Evolutionary conservation across 148 eudicot genomes (phyloP).

Genomic region (Silene uniflora): DNA sequence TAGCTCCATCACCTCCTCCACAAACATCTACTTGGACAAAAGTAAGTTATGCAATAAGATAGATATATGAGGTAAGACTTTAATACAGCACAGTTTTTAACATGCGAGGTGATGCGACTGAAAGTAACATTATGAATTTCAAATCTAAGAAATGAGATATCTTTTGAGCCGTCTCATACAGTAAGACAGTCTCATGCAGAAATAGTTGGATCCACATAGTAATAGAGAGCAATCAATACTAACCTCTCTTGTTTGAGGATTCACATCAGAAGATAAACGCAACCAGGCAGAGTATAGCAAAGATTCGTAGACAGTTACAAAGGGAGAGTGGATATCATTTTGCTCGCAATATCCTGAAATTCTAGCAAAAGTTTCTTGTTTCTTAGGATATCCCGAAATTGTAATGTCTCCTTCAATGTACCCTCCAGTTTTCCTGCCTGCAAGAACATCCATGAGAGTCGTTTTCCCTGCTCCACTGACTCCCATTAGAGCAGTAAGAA

Average conservation of each 20-base stretch:
- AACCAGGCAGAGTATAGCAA: slow-evolving; percentile 78
- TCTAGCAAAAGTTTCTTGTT: slow-evolving; percentile 79
- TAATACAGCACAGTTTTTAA: too few relatives aligned
- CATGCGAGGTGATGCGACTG: not conserved
- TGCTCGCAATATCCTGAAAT: slow-evolving; percentile 88
- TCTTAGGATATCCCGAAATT: slow-evolving; percentile 73
- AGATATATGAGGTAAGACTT: too few relatives aligned
- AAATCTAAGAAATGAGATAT: too few relatives aligned
- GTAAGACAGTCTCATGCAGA: too few relatives aligned
- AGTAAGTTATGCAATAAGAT: too few relatives aligned
- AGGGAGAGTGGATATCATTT: slow-evolving; percentile 80
- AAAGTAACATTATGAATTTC: too few relatives aligned
- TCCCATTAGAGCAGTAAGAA: slow-evolving; percentile 85
- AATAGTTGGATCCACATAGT: too few relatives aligned
- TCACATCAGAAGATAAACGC: slow-evolving; percentile 58
- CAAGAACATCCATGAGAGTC: slow-evolving; percentile 84
- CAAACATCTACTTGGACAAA: slow-evolving; percentile 46
- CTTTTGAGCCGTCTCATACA: too few relatives aligned
- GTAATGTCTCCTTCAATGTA: slow-evolving; percentile 64
- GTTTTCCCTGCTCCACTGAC: slow-evolving; percentile 92
- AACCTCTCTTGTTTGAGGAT: slow-evolving; percentile 56
- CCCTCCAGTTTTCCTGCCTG: slow-evolving; percentile 78
- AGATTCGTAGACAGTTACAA: slow-evolving; percentile 74
- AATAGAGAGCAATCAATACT: not conserved
- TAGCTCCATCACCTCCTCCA: slow-evolving; percentile 64